Conservation (phyloP, 306 rosid genomes). For the Macrotyloma uniflorum region DNA sequence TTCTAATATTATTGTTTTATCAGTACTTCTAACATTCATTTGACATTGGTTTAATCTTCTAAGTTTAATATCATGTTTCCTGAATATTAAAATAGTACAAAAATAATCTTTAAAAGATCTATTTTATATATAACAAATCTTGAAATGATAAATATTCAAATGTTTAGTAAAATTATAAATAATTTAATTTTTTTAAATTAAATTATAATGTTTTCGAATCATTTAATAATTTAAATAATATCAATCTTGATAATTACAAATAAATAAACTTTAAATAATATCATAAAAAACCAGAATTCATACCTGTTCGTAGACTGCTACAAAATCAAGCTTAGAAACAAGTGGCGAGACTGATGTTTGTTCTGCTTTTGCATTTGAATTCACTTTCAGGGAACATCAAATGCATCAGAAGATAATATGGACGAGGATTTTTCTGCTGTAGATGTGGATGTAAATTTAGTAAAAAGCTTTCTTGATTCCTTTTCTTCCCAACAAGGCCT, state of each 20-base stretch:
- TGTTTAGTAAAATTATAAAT: neutral
- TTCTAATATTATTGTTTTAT: neutral
- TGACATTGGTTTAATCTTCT: neutral
- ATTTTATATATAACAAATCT: neutral
- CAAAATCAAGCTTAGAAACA: neutral
- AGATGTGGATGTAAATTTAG: constrained; percentile 93
- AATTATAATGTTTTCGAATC: neutral
- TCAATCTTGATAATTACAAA: neutral
- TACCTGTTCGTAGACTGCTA: neutral
- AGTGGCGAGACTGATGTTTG: constrained; percentile 18
- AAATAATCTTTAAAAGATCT: neutral
- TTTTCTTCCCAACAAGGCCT: constrained; percentile 96
- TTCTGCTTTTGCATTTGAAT: neutral
- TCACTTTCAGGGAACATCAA: constrained; percentile 68
- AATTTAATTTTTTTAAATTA: neutral
- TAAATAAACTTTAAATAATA: neutral
- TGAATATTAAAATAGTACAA: neutral
- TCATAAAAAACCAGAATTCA: neutral
- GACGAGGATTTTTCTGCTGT: constrained; percentile 86
- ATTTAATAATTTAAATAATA: neutral
- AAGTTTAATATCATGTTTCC: neutral
- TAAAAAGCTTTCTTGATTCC: constrained; percentile 89
- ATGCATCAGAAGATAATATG: constrained; percentile 59
- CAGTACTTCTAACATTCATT: no score
- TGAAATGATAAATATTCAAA: neutral